Percentiles rank a stretch among this genome's conserved stretches.
Evolutionary conservation across 2,329 filamentous ascomycete species (phyloP).

Genomic region (Cercospora sp.): DNA sequence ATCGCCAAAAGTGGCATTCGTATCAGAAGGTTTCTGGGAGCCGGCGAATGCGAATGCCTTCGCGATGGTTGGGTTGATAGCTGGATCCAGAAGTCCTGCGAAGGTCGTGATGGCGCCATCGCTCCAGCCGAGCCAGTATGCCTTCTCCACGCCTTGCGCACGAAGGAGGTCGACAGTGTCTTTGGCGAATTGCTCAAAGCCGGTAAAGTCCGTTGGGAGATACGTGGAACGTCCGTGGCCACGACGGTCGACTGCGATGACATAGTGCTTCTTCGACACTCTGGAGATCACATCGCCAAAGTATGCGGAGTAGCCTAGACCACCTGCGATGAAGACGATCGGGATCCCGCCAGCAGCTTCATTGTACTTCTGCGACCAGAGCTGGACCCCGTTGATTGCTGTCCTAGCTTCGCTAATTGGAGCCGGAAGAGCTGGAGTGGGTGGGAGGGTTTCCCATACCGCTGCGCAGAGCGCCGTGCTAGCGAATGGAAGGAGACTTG

Average conservation of each 20-base stretch:
- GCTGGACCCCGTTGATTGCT: slow-evolving; percentile 42
- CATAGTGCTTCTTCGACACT: slow-evolving; percentile 39
- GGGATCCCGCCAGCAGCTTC: slow-evolving; percentile 38
- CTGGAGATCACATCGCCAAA: slow-evolving; percentile 44
- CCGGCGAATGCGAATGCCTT: slow-evolving; percentile 47
- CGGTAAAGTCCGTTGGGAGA: slow-evolving; percentile 42
- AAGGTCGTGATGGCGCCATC: slow-evolving; percentile 46
- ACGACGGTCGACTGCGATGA: slow-evolving; percentile 46
- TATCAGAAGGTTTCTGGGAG: slow-evolving; percentile 38
- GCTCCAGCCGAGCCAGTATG: slow-evolving; percentile 46
- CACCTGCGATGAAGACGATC: slow-evolving; percentile 46
- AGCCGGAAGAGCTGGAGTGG: slow-evolving; percentile 43
- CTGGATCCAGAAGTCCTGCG: slow-evolving; percentile 40
- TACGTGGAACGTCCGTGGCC: slow-evolving; percentile 47
- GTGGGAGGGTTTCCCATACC: slow-evolving; percentile 38
- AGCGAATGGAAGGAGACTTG: slow-evolving; percentile 7
- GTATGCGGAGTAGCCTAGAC: slow-evolving; percentile 47
- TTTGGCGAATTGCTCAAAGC: slow-evolving; percentile 41
- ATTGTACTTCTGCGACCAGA: slow-evolving; percentile 49
- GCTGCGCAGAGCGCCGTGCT: slow-evolving; percentile 11
- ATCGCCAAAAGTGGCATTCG: slow-evolving; percentile 41
- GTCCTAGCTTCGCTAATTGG: slow-evolving; percentile 40
- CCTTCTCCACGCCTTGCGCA: slow-evolving; percentile 34
- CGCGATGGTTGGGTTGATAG: slow-evolving; percentile 38
- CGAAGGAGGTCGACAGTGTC: slow-evolving; percentile 42